Percentiles rank a stretch among this genome's conserved stretches.
Evolutionary conservation across 768 basidiomycete species (phyloP).

Genomic region (Xerocomus spinulosus): DNA sequence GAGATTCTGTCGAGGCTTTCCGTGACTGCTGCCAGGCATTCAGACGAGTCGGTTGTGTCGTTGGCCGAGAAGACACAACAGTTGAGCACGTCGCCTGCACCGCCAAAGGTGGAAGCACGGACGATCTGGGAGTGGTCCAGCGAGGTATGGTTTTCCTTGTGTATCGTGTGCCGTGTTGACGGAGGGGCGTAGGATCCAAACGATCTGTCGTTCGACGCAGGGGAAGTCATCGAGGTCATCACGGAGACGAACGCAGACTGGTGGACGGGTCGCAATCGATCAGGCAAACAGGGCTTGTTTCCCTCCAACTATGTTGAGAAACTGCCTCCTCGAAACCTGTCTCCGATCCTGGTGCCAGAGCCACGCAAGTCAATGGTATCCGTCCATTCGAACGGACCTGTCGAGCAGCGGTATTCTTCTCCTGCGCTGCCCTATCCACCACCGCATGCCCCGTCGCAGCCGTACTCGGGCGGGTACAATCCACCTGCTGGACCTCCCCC

Average conservation of each 20-base stretch:
- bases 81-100: slow-evolving; percentile 24
- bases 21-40: slow-evolving; percentile 14
- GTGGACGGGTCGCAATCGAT: slow-evolving; percentile 71
- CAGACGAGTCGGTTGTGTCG: slow-evolving; percentile 18
- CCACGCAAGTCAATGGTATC: slow-evolving; percentile 16
- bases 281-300: slow-evolving; percentile 69
- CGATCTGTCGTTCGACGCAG: slow-evolving; percentile 69
- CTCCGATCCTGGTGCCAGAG: slow-evolving; percentile 23
- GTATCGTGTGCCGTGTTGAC: slow-evolving; percentile 1
- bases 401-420: slow-evolving; percentile 13
- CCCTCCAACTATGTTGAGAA: slow-evolving; percentile 75
- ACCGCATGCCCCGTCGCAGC: slow-evolving; percentile 11
- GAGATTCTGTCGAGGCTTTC: slow-evolving; percentile 39
- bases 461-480: slow-evolving; percentile 7
- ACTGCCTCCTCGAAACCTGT: slow-evolving; percentile 25
- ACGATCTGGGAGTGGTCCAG: slow-evolving; percentile 29
- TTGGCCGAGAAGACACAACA: slow-evolving; percentile 22
- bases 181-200: slow-evolving; percentile 53
- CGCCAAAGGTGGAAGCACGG: slow-evolving; percentile 25
- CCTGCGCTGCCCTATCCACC: slow-evolving; percentile 19
- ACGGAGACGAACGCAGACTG: slow-evolving; percentile 85
- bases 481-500: slow-evolving; percentile 14
- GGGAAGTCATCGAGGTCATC: slow-evolving; percentile 76
- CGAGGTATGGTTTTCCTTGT: slow-evolving; percentile 18
- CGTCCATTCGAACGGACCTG: slow-evolving; percentile 2